phyloP scores from a whole-genome alignment of 345 rosid genomes.

The Eucalyptus sp. region DNA sequence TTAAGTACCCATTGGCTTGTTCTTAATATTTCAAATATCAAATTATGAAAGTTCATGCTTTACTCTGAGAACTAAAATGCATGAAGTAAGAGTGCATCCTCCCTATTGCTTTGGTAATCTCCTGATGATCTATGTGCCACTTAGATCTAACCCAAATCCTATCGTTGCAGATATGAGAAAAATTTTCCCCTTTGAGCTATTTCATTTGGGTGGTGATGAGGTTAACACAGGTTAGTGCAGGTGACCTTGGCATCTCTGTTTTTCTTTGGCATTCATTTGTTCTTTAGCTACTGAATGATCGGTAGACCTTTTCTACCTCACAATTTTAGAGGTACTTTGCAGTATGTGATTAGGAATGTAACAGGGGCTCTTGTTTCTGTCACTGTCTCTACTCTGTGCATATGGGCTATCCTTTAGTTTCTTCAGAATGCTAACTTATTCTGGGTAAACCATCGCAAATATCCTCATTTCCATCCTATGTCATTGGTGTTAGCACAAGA shows the following conservation, averaged over 20 bases:
- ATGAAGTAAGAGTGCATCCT: background rate
- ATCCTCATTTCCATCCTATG: background rate
- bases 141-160: background rate
- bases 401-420: background rate
- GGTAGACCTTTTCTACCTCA: background rate
- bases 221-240: slow-evolving; percentile 62
- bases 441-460: background rate
- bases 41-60: background rate
- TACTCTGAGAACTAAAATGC: background rate
- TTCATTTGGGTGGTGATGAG: slow-evolving; percentile 99
- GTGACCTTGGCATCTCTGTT: background rate
- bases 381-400: background rate
- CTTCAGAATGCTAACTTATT: background rate
- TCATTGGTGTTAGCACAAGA: background rate
- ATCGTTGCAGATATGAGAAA: slow-evolving; percentile 56
- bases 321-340: background rate
- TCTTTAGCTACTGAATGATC: background rate
- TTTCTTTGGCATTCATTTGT: background rate
- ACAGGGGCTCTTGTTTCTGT: background rate
- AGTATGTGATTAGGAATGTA: background rate
- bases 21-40: background rate
- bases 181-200: slow-evolving; percentile 87
- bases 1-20: background rate
- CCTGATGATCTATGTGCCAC: background rate
- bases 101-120: background rate